A percentile compares a stretch with the other conserved stretches of the same genome.
Evolutionary conservation across 768 basidiomycete species (phyloP).

Genomic region (Tylopilus sp.): DNA sequence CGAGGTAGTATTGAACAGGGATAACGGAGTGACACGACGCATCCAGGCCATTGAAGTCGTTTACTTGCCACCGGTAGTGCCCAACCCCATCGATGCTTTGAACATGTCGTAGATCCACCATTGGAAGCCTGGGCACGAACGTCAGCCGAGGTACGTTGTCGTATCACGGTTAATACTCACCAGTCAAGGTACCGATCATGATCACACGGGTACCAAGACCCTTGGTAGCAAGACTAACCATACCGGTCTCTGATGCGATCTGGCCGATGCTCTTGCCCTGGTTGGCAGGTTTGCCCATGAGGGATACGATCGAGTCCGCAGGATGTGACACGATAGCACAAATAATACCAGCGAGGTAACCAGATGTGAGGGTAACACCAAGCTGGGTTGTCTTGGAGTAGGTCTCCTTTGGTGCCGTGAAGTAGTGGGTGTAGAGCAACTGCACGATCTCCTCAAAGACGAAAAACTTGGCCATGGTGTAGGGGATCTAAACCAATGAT

Average conservation of each 20-base stretch:
- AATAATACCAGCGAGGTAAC: conserved; percentile 93
- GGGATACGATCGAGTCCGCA: conserved; percentile 89
- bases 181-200: conserved; percentile 69
- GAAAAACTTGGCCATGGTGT: conserved; percentile 99
- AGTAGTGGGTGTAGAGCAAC: conserved; percentile 85
- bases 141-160: conserved; percentile 1
- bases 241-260: conserved; percentile 70
- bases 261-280: conserved; percentile 73
- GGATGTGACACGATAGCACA: conserved; percentile 97
- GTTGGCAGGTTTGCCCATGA: conserved; percentile 87
- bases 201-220: conserved; percentile 84
- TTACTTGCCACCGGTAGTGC: conserved; percentile 87
- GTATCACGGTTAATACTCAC: conserved; percentile 20
- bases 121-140: conserved; percentile 61
- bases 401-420: conserved; percentile 71
- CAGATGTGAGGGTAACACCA: conserved; percentile 83
- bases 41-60: not conserved
- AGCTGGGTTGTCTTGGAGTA: conserved; percentile 85
- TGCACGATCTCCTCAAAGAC: conserved; percentile 89
- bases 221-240: conserved; percentile 66
- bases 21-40: not conserved
- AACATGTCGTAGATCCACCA: conserved; percentile 94
- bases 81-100: conserved; percentile 80
- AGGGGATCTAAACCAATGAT: conserved; percentile 67
- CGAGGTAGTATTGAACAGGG: conserved; percentile 9